Evolutionary conservation across 1,139 yeast species (phyloP).

Genomic region (Candida sp.): DNA sequence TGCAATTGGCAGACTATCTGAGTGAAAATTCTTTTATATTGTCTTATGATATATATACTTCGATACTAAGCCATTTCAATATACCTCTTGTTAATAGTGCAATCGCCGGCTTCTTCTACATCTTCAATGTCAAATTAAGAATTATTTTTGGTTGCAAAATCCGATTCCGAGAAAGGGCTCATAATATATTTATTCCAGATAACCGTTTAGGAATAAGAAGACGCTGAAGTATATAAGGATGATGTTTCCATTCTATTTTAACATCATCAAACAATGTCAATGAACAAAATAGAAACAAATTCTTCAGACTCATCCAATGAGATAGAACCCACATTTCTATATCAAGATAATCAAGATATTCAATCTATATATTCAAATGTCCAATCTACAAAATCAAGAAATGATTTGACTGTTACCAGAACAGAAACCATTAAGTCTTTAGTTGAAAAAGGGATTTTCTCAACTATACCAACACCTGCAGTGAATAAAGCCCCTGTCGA

Average conservation of each 20-base stretch:
- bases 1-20: too few species aligned
- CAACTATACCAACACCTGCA: constrained; percentile 52
- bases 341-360: neutral
- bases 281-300: neutral
- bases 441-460: constrained; percentile 56
- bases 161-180: neutral
- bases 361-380: constrained; percentile 1
- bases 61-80: too few species aligned
- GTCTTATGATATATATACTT: too few species aligned
- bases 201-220: too few species aligned
- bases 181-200: neutral
- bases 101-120: too few species aligned
- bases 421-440: constrained; percentile 75
- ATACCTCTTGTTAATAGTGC: too few species aligned
- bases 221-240: too few species aligned
- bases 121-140: neutral
- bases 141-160: neutral
- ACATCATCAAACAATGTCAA: neutral
- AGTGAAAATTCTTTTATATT: too few species aligned
- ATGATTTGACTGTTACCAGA: constrained; percentile 14
- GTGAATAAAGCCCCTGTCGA: constrained; percentile 60
- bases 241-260: too few species aligned
- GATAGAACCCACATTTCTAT: neutral
- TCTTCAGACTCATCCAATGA: neutral
- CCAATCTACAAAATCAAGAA: neutral